phyloP scores from a whole-genome alignment of 2,329 filamentous ascomycete genomes.

The Aspergillus fructus region DNA sequence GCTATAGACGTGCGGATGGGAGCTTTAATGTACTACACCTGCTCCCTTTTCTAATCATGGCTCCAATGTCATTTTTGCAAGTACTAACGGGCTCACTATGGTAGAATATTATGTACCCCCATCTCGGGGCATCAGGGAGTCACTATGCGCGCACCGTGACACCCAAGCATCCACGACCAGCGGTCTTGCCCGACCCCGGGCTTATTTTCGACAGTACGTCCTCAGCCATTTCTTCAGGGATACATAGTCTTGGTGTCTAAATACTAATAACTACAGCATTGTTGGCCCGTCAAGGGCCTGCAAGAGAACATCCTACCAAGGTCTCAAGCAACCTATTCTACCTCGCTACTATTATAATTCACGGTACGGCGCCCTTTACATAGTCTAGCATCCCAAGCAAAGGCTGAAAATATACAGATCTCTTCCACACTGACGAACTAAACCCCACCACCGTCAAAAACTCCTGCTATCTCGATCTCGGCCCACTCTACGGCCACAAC shows the following conservation, averaged over 20 bases:
- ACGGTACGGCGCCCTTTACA: conserved; percentile 41
- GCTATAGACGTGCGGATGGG: conserved; percentile 37
- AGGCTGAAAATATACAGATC: conserved; percentile 41
- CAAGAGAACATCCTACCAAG: conserved; percentile 63
- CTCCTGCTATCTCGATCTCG: conserved; percentile 72
- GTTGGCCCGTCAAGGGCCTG: conserved; percentile 6
- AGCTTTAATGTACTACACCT: conserved; percentile 36
- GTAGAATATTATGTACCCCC: conserved; percentile 57
- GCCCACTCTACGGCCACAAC: conserved; percentile 69
- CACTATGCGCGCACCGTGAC: conserved; percentile 67
- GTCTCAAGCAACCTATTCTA: conserved; percentile 76
- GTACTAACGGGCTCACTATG: conserved; percentile 9
- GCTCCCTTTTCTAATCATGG: background rate
- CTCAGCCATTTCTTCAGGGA: conserved; percentile 56
- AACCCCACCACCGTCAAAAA: conserved; percentile 65
- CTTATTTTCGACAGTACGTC: conserved; percentile 68
- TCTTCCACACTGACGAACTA: conserved; percentile 64
- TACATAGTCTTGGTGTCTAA: conserved; percentile 2
- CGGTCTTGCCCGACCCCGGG: conserved; percentile 63
- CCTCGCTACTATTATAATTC: conserved; percentile 66
- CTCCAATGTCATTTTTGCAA: conserved; percentile 19
- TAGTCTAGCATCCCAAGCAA: conserved; percentile 8
- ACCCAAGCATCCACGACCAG: conserved; percentile 55
- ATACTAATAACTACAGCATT: conserved; percentile 8
- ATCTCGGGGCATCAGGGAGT: conserved; percentile 64